Conservation (phyloP, 2,329 filamentous ascomycete genomes). For the Penicillium sclerotigenum region DNA sequence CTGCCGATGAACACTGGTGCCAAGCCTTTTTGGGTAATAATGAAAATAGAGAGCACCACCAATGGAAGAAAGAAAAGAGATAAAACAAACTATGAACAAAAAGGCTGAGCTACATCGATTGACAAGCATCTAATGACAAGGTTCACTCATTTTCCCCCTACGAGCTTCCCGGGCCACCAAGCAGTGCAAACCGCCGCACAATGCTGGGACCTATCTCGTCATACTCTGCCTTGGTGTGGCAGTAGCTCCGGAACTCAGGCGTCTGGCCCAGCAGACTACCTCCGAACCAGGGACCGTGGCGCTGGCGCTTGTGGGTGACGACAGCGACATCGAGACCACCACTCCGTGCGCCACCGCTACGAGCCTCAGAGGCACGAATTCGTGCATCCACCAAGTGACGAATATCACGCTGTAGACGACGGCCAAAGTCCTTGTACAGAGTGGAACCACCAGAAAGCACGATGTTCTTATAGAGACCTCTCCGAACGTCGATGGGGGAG, state of each 20-base stretch:
- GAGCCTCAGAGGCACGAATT: slow-evolving; percentile 86
- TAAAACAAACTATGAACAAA: slow-evolving; percentile 31
- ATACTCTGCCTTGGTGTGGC: slow-evolving; percentile 87
- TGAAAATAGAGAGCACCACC: slow-evolving; percentile 8
- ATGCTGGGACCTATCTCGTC: slow-evolving; percentile 96
- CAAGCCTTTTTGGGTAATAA: slow-evolving; percentile 15
- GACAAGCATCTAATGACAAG: slow-evolving; percentile 22
- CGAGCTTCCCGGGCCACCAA: slow-evolving; percentile 76
- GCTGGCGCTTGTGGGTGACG: slow-evolving; percentile 94
- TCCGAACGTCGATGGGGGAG: slow-evolving; percentile 93
- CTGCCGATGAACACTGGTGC: slow-evolving; percentile 15
- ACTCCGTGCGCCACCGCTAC: slow-evolving; percentile 86
- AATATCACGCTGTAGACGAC: slow-evolving; percentile 93
- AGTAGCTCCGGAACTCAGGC: slow-evolving; percentile 97
- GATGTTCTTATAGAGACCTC: slow-evolving; percentile 99
- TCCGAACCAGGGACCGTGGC: slow-evolving; percentile 97
- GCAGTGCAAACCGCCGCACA: slow-evolving; percentile 86
- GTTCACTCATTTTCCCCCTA: slow-evolving; percentile 25
- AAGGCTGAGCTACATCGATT: slow-evolving; percentile 24
- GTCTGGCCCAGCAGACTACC: slow-evolving; percentile 95
- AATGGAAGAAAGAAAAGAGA: slow-evolving; percentile 13
- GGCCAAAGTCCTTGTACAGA: slow-evolving; percentile 96
- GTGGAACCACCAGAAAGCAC: slow-evolving; percentile 96
- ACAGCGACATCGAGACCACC: slow-evolving; percentile 96
- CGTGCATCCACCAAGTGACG: slow-evolving; percentile 90